Percentiles rank a stretch among this genome's conserved stretches.
Conservation (phyloP, 139 green algal species). For the Volvox reticuliferus region DNA sequence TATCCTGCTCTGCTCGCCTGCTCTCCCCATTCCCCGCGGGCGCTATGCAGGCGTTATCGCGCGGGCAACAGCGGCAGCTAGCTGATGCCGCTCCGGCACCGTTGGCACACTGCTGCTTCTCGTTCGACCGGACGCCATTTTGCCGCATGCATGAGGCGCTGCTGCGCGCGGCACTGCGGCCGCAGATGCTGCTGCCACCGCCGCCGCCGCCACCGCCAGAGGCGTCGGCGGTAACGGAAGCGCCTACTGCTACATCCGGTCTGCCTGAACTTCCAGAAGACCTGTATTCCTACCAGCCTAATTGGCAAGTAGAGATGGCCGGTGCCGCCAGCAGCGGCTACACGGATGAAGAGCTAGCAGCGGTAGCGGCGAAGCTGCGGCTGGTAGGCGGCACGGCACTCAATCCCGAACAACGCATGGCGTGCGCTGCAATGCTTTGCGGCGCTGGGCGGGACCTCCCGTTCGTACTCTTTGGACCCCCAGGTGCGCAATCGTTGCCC, state of each 20-base stretch:
- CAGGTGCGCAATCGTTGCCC: conserved; percentile 39
- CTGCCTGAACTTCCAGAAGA: conserved; percentile 22
- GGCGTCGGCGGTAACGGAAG: neutral
- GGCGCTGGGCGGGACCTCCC: conserved; percentile 47
- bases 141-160: conserved; percentile 58
- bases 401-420: conserved; percentile 76
- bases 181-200: conserved; percentile 22
- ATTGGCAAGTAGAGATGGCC: neutral
- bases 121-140: conserved; percentile 62
- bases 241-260: neutral
- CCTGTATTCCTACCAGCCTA: neutral
- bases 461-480: conserved; percentile 77
- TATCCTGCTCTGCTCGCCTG: too few species aligned
- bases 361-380: conserved; percentile 8
- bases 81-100: neutral
- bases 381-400: conserved; percentile 47
- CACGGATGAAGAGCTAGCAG: neutral
- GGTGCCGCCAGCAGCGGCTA: neutral
- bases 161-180: neutral
- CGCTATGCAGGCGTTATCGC: neutral
- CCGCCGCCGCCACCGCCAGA: neutral
- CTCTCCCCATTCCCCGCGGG: too few species aligned
- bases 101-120: conserved; percentile 71
- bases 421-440: conserved; percentile 65
- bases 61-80: neutral